Conservation (phyloP, 2,329 filamentous ascomycete genomes). For the Cytospora leucostoma region DNA sequence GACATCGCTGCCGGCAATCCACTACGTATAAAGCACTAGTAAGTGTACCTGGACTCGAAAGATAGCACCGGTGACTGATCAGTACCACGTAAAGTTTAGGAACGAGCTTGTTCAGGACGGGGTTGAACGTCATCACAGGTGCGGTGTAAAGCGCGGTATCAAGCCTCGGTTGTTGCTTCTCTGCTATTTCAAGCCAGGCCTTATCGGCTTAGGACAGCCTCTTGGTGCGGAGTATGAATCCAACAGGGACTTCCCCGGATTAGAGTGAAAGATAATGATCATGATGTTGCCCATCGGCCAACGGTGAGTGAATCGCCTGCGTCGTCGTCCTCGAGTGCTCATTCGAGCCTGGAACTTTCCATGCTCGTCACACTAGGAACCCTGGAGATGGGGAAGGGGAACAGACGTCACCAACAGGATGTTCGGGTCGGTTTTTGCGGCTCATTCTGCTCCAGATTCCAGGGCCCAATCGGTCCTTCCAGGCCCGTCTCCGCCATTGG, state of each 20-base stretch:
- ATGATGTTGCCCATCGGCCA: not conserved
- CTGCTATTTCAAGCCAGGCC: not conserved
- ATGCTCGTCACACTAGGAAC: not conserved
- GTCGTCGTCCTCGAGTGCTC: not conserved
- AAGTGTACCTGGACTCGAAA: not conserved
- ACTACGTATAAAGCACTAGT: not conserved
- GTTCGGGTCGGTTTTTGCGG: not conserved
- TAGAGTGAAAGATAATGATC: not conserved
- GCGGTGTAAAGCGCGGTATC: not conserved
- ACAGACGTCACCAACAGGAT: not conserved
- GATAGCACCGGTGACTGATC: not conserved
- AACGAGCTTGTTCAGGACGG: not conserved
- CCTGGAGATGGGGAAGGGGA: too few relatives aligned
- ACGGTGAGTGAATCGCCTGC: not conserved
- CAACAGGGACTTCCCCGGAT: not conserved
- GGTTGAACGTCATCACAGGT: not conserved
- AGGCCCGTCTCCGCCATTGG: constrained; percentile 2
- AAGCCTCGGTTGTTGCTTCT: not conserved
- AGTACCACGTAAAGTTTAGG: not conserved
- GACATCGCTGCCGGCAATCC: not conserved
- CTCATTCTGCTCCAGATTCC: constrained; percentile 1
- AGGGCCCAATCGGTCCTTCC: constrained; percentile 1
- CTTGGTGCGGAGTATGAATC: not conserved
- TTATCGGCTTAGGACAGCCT: not conserved
- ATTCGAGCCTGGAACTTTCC: not conserved